phyloP scores from a whole-genome alignment of 208 protist genomes.

The Leishmania gerbilli region DNA sequence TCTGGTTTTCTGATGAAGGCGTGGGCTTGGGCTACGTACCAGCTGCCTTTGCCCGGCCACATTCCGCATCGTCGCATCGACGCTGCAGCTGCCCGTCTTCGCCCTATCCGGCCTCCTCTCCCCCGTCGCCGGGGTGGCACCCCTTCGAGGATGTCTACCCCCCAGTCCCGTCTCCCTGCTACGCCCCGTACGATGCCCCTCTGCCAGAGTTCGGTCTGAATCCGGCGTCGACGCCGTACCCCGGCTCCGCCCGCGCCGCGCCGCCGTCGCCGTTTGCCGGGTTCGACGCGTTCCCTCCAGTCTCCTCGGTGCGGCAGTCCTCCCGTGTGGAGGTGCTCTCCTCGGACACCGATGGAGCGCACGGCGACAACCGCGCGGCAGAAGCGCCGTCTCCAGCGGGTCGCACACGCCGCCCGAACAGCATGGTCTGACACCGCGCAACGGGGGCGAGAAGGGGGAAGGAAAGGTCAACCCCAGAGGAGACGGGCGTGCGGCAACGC shows the following conservation, averaged over 20 bases:
- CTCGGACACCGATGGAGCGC: slow-evolving; percentile 9
- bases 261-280: neutral
- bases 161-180: neutral
- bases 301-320: slow-evolving; percentile 21
- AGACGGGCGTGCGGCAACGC: neutral
- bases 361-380: neutral
- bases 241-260: neutral
- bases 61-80: slow-evolving; percentile 1
- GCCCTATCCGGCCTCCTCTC: neutral
- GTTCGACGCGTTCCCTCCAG: slow-evolving; percentile 9
- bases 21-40: neutral
- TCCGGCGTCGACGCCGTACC: neutral
- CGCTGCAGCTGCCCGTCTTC: neutral
- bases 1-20: neutral
- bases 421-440: slow-evolving; percentile 14
- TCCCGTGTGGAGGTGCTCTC: slow-evolving; percentile 35
- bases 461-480: neutral
- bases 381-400: neutral
- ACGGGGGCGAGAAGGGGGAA: neutral
- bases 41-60: neutral
- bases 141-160: neutral
- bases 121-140: neutral
- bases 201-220: neutral
- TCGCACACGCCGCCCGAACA: slow-evolving; percentile 7
- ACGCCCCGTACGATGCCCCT: slow-evolving; percentile 5